A percentile compares a stretch with the other conserved stretches of the same genome.
Evolutionary conservation across 2,329 filamentous ascomycete genomes (phyloP).

Genomic region (Torrubiella hemipterigena): DNA sequence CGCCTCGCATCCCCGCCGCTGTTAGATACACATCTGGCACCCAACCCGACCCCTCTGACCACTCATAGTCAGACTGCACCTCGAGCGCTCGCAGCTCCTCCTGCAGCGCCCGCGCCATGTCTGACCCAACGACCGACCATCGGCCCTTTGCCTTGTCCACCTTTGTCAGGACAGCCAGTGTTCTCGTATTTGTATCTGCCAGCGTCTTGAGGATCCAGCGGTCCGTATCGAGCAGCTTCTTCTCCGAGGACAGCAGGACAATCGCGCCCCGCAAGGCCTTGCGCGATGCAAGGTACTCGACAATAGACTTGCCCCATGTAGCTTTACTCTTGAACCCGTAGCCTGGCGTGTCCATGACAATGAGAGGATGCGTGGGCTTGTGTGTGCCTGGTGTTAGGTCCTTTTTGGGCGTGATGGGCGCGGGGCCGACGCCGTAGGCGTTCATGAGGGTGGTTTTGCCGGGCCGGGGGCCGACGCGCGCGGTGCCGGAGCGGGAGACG

Average conservation of each 20-base stretch:
- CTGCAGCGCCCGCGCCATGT: constrained; percentile 15
- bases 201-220: constrained; percentile 33
- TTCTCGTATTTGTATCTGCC: constrained; percentile 29
- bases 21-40: constrained; percentile 21
- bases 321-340: constrained; percentile 34
- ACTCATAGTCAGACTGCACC: constrained; percentile 11
- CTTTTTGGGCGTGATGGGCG: constrained; percentile 14
- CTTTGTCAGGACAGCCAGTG: constrained; percentile 42
- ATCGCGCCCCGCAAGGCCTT: constrained; percentile 37
- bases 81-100: constrained; percentile 14
- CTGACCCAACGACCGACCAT: constrained; percentile 16
- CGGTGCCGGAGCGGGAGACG: constrained; percentile 36
- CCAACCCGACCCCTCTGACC: constrained; percentile 16
- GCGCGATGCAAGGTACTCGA: constrained; percentile 35
- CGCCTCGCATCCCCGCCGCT: constrained; percentile 22
- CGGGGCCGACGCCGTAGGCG: constrained; percentile 40
- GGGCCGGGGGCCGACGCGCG: constrained; percentile 35
- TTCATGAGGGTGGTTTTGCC: constrained; percentile 45
- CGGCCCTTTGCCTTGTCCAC: constrained; percentile 37
- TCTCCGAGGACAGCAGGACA: constrained; percentile 40
- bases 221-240: constrained; percentile 37
- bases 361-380: constrained; percentile 31
- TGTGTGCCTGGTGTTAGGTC: constrained; percentile 21
- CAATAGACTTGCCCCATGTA: constrained; percentile 41
- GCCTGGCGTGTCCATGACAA: constrained; percentile 39